phyloP scores from a whole-genome alignment of 768 basidiomycete genomes.

The Hebeloma cylindrosporum region DNA sequence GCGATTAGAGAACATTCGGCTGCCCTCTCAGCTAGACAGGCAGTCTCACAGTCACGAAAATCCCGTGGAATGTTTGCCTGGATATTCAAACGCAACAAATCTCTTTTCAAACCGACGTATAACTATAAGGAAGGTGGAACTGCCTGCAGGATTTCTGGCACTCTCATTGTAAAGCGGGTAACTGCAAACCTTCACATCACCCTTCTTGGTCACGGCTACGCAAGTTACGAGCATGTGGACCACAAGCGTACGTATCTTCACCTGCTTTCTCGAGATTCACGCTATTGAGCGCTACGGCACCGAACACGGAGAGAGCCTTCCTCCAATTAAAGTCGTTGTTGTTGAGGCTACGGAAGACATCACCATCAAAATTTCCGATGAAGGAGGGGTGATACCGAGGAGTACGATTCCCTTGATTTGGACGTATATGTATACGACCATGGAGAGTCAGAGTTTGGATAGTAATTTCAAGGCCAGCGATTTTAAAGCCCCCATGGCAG shows the following conservation, averaged over 20 bases:
- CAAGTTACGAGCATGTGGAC: constrained; percentile 82
- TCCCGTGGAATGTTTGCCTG: constrained; percentile 72
- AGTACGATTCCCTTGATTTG: constrained; percentile 91
- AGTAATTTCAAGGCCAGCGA: constrained; percentile 82
- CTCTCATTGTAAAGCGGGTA: constrained; percentile 82
- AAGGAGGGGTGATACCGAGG: constrained; percentile 92
- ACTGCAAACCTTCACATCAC: constrained; percentile 96
- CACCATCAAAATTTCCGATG: constrained; percentile 98
- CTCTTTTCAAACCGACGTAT: constrained; percentile 69
- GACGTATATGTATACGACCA: constrained; percentile 98
- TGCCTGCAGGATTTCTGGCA: constrained; percentile 87
- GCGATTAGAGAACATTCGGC: constrained; percentile 57
- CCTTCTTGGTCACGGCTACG: constrained; percentile 92
- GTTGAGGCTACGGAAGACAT: constrained; percentile 98
- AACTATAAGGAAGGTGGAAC: constrained; percentile 65
- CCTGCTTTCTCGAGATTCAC: too few relatives aligned
- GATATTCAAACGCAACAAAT: constrained; percentile 44
- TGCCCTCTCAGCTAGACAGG: constrained; percentile 67
- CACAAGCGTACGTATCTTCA: constrained; percentile 63
- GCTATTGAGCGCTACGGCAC: constrained; percentile 91
- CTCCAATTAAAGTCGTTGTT: constrained; percentile 92
- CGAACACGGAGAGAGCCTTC: constrained; percentile 75
- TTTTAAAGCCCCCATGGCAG: constrained; percentile 98
- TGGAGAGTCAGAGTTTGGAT: constrained; percentile 71
- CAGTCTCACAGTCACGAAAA: constrained; percentile 67